Base-by-base conservation (phyloP, 192 early-diverging fungal species). In the Dissophora globulifera region DNA sequence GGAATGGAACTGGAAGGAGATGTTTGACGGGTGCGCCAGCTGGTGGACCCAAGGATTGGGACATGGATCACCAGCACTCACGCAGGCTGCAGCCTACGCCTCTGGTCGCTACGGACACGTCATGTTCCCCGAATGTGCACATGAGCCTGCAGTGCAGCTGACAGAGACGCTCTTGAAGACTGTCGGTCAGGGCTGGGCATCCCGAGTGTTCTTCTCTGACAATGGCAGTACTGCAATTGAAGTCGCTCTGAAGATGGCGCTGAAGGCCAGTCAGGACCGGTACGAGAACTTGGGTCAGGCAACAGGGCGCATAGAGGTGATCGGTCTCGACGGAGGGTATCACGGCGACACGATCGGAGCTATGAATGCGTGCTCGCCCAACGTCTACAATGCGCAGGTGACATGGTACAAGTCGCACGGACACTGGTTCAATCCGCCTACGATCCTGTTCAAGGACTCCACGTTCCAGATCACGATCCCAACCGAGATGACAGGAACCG, bases 261-360 rank as follows among this genome's bases (percentile, higher is more conserved):
- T 92, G 48, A 79, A 79, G 51, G 64, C 83, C 19, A 79, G 80
- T 41, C 81, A 82, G 46, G 69, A 83, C 49, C 64, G 79, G 9
- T 79, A 85, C 16, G 62, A 61, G 7, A 69, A 74, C 32, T 27
- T 67, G 15, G 76, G 71, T 15, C 40, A 67, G 16, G 55, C 54
- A 17, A 81, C 69, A 42, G 63, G 58, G 35, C 67, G 50, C 0
- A 48, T 89, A 10, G 86, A 85, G 50, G 79, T 92, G 2, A 64
- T 93, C 29, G 92, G 92, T 26, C 58, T 93, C 4, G 79, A 90
- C 29, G 92, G 93, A 8, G 83, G 85, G n/a, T 95, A 95, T 64
- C 93, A 95, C 65, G 93, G 93, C 32, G 93, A 95, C 58, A 95
- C 93, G 1, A 94, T 93, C 42, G 93, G 93, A 25, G 86, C 88